Evolutionary conservation across 2,329 filamentous ascomycete genomes (phyloP), one percentile per base, ranked within the genome.

Genomic region (Colletotrichum sp.): DNA sequence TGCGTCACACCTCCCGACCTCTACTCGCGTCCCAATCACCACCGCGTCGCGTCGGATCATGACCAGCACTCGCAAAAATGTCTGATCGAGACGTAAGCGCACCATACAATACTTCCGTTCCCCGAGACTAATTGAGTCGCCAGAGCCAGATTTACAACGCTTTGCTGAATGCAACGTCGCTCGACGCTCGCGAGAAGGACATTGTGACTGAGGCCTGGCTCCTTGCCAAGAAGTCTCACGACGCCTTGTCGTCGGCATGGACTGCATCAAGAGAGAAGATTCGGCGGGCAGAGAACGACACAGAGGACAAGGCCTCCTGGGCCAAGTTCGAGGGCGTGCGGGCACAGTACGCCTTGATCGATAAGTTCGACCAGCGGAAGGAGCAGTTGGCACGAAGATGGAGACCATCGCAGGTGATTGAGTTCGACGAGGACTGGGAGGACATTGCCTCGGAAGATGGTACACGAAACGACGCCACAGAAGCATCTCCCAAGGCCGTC

Each of bases 1-100:
- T 12, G 12, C 4, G 51, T 9, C 0, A 24, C 4, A 47, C 0
- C 9, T n/a, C 38, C 1, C 5, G 18, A 1, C 9, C 38, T 47
- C 18, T 12, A 2, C 21, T 2, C 3, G 51, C 7, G 24, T 55
- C 21, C 15, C 6, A 5, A 3, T 6, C 0, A 15, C n/a, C 51
- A 55, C 51, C 51, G 15, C 21, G 15, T 58, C 1, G 4, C 27
- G 6, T n/a, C 18, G 5, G 5, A 47, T 47, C 9, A 5, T 47
- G 9, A 47, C 6, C 18, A n/a, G 38, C 38, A 47, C 0, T 5
- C 38, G 38, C 38, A 1, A 1, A 12, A 47, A 47, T 47, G 38
- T 3, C 38, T n/a, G 38, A 47, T n/a, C 38, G 38, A 47, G 38
- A 47, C 6, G 38, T 58, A 58, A 34, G 57, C 21, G 57, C 3